Evolutionary conservation across 2,329 filamentous ascomycete species (phyloP).

Genomic region (Kalaharituber pfeilii): DNA sequence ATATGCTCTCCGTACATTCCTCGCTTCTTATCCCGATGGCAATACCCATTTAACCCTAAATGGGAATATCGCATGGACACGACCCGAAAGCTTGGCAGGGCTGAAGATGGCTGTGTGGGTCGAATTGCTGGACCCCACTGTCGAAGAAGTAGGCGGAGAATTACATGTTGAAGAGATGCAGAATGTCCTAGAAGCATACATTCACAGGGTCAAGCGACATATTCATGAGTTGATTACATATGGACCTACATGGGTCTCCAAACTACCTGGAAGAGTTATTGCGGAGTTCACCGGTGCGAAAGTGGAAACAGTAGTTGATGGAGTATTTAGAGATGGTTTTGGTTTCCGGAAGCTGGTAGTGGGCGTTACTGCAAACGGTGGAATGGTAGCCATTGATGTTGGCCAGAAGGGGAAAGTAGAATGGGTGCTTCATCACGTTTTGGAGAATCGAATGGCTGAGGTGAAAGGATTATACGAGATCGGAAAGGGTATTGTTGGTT

Average conservation of each 20-base stretch:
- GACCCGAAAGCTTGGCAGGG: constrained; percentile 65
- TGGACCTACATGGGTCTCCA: constrained; percentile 55
- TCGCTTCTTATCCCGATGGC: constrained; percentile 43
- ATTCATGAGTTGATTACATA: constrained; percentile 51
- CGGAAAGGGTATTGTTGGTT: constrained; percentile 41
- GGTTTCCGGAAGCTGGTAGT: constrained; percentile 77
- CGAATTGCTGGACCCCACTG: constrained; percentile 45
- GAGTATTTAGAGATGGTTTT: constrained; percentile 53
- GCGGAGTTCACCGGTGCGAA: constrained; percentile 42
- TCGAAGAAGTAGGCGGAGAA: constrained; percentile 58
- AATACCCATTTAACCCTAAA: constrained; percentile 78
- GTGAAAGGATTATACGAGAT: constrained; percentile 47
- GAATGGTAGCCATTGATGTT: constrained; percentile 62
- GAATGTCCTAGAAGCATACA: constrained; percentile 62
- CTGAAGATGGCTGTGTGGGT: constrained; percentile 66
- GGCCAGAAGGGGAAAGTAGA: constrained; percentile 54
- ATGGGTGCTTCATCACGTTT: constrained; percentile 42
- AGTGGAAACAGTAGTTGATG: constrained; percentile 31
- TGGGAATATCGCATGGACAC: constrained; percentile 60
- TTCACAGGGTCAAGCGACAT: constrained; percentile 73
- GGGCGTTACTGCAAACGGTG: constrained; percentile 60
- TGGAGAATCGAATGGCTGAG: constrained; percentile 42
- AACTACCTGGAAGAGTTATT: constrained; percentile 50
- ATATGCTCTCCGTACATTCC: constrained; percentile 62
- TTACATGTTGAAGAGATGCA: constrained; percentile 74